These are phyloP conservation scores for Cytospora mali DNA, from an alignment of 2,329 filamentous ascomycete species.

Conservation along the genomic window DNA sequence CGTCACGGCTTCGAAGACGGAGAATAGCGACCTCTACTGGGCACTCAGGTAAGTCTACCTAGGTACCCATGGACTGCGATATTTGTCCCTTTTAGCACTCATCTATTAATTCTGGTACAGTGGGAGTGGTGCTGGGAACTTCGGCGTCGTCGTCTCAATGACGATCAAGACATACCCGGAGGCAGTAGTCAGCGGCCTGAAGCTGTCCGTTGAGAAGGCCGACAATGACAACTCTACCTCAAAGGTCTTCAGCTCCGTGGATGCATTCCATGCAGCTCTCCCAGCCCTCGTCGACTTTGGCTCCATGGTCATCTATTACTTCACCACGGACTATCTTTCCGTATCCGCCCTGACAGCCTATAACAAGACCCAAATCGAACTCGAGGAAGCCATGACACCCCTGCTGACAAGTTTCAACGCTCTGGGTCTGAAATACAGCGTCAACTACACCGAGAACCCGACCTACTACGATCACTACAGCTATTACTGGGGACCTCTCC, in stretches of 20 bases:
- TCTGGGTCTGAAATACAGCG: conserved; percentile 32
- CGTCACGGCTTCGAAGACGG: conserved; percentile 43
- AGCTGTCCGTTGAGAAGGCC: conserved; percentile 28
- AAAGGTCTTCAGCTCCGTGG: conserved; percentile 30
- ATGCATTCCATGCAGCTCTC: conserved; percentile 32
- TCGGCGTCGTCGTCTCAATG: conserved; percentile 39
- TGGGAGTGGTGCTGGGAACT: conserved; percentile 46
- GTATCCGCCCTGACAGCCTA: conserved; percentile 35
- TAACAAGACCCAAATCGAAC: conserved; percentile 34
- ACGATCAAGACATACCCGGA: conserved; percentile 33
- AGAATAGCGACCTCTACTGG: conserved; percentile 53
- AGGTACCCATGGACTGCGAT: neutral
- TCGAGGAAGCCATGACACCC: conserved; percentile 35
- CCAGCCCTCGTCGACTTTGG: conserved; percentile 34
- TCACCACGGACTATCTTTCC: conserved; percentile 30
- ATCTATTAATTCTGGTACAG: conserved; percentile 20
- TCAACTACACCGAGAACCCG: conserved; percentile 34
- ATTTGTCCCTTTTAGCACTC: too few relatives aligned
- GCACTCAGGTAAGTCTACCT: conserved; percentile 39
- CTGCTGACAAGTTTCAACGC: conserved; percentile 34
- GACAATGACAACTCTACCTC: conserved; percentile 25
- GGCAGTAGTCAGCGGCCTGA: conserved; percentile 30
- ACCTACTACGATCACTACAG: conserved; percentile 39
- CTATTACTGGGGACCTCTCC: conserved; percentile 41
- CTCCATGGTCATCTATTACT: conserved; percentile 34